phyloP scores from a whole-genome alignment of 106 monocot species.

The Chionographis japonica region DNA sequence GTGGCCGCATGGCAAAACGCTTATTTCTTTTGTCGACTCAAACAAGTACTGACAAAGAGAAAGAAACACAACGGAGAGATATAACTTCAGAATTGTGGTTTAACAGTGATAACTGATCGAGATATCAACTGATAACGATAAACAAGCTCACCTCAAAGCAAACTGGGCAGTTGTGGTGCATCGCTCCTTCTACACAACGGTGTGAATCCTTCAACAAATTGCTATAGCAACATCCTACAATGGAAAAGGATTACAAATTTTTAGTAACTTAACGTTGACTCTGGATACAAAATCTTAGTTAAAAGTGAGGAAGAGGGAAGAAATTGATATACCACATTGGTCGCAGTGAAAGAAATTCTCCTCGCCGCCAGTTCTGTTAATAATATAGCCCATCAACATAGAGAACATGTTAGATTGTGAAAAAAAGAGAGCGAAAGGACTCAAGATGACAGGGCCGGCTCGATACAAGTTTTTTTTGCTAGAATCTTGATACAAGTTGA shows the following conservation, averaged over 20 bases:
- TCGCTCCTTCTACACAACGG: conserved; percentile 58
- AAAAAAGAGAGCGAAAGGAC: not conserved
- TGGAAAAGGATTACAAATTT: not conserved
- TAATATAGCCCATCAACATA: not conserved
- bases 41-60: conserved; percentile 41
- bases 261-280: not conserved
- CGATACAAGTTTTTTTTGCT: no score
- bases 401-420: not conserved
- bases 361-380: conserved; percentile 62
- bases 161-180: conserved; percentile 76
- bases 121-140: no score
- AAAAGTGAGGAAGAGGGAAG: not conserved
- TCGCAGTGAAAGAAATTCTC: conserved; percentile 85
- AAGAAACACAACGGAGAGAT: not conserved
- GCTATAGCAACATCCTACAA: conserved; percentile 58
- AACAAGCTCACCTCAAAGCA: conserved; percentile 51
- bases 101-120: not conserved
- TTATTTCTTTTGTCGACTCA: conserved; percentile 56
- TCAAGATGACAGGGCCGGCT: no score
- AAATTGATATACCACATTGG: conserved; percentile 45
- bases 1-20: conserved; percentile 56
- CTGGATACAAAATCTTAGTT: not conserved
- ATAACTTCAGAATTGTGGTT: not conserved
- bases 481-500: no score
- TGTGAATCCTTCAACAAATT: conserved; percentile 50